Evolutionary conservation across 176 grass and related monocot species (phyloP).

Genomic region (Hyparrhenia diplandra): DNA sequence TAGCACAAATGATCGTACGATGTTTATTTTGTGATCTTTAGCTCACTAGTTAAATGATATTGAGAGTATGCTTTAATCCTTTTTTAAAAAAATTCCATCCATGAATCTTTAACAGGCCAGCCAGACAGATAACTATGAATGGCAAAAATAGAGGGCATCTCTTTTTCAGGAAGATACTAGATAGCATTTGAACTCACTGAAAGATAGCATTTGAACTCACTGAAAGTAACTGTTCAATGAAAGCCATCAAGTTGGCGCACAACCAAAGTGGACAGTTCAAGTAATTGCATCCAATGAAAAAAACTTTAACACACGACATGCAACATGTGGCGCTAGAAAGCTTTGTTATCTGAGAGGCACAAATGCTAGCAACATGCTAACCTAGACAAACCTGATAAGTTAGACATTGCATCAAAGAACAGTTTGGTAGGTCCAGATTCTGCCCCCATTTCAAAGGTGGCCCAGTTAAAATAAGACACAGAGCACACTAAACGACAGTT

Average conservation of each 20-base stretch:
- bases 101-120: neutral
- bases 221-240: neutral
- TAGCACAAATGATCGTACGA: neutral
- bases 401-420: slow-evolving; percentile 12
- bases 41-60: neutral
- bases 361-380: slow-evolving; percentile 7
- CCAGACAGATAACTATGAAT: neutral
- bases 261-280: neutral
- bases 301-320: neutral
- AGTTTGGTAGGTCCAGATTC: neutral
- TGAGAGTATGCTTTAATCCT: neutral
- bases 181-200: too few species aligned
- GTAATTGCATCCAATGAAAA: neutral
- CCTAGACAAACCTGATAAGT: neutral
- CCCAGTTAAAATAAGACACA: neutral
- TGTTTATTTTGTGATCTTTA: neutral
- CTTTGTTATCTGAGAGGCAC: neutral
- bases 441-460: neutral
- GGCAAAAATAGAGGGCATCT: neutral
- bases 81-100: neutral
- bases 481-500: neutral
- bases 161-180: neutral
- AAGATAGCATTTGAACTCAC: neutral
- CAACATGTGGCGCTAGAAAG: neutral
- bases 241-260: neutral